Base-by-base conservation (phyloP, 2,329 filamentous ascomycete genomes). In the Metarhizium guizhouense region DNA sequence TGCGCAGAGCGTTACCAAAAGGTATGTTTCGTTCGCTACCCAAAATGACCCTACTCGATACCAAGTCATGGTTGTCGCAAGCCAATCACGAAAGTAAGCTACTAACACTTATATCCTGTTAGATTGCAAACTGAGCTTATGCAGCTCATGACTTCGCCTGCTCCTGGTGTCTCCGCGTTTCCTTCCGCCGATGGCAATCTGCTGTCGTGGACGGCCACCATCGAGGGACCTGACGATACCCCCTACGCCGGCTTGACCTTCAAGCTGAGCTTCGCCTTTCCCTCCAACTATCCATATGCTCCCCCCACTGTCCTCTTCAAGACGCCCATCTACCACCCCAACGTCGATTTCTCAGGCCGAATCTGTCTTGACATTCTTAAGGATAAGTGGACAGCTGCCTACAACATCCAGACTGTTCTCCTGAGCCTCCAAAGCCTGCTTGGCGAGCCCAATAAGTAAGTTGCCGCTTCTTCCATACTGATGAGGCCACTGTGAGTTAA, bases 351-450 rank as follows among this genome's bases (percentile, higher is more conserved):
- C 76, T 92, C 88, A 3, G 94, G 94, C 45, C 84, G 94, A 56
- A 99, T 99, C 73, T 99, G 94, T 72, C 80, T 99, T 58, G 95
- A 99, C 68, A 99, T 99, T 63, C 80, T 99, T 61, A 97, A 96
- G 80, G 94, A 97, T 73, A 96, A 96, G 77, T 99, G 94, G 94
- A 96, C 91, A 57, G 91, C 94, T 18, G 92, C 95, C 47, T 95
- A 96, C 80, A 97, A 97, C 68, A 91, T 95, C 59, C 90, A 95
- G 72, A 95, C 88, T 50, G 90, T 99, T 50, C 77, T 99, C 55
- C 73, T 99, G 65, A 97, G 93, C 64, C 74, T 99, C 72, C 94
- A 99, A 75, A 96, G 92, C 72, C 76, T 99, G 67, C 81, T 99
- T 36, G 94, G 93, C 30, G 94, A 99, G 74, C 94, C 94, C 40